These are phyloP conservation scores for Tephrocybe sp. DNA, from an alignment of 768 basidiomycete species.

Conservation along the genomic window DNA sequence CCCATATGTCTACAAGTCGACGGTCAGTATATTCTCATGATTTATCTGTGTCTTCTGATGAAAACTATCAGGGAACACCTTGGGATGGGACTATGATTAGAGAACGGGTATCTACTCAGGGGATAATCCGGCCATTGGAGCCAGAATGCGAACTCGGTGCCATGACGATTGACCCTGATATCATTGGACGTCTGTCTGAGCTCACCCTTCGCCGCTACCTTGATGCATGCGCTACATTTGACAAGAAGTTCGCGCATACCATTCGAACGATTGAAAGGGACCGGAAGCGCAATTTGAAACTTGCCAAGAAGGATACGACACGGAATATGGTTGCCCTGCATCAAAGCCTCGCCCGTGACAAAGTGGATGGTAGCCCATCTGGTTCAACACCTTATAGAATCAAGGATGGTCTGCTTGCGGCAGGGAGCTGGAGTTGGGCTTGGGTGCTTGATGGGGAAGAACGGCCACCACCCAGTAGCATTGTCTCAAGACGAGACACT, in stretches of 20 bases:
- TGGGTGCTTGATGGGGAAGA: slow-evolving; percentile 84
- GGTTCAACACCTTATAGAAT: slow-evolving; percentile 17
- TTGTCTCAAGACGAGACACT: slow-evolving; percentile 87
- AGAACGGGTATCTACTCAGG: slow-evolving; percentile 82
- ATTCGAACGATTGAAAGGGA: slow-evolving; percentile 59
- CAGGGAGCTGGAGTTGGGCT: slow-evolving; percentile 71
- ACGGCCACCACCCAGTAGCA: slow-evolving; percentile 87
- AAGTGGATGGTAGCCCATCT: slow-evolving; percentile 20
- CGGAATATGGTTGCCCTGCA: slow-evolving; percentile 51
- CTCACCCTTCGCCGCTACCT: slow-evolving; percentile 74
- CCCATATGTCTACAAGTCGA: slow-evolving; percentile 49
- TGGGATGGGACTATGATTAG: slow-evolving; percentile 76
- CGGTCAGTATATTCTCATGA: slow-evolving; percentile 31
- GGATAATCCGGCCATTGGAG: slow-evolving; percentile 82
- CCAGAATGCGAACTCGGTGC: slow-evolving; percentile 62
- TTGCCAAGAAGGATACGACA: slow-evolving; percentile 59
- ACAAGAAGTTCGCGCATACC: slow-evolving; percentile 62
- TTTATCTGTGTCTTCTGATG: not conserved
- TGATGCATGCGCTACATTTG: slow-evolving; percentile 54
- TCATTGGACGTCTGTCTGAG: slow-evolving; percentile 77
- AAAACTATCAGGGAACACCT: slow-evolving; percentile 27
- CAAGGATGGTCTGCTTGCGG: slow-evolving; percentile 37
- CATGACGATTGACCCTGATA: slow-evolving; percentile 58
- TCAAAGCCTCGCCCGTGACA: slow-evolving; percentile 29
- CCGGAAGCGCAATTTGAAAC: slow-evolving; percentile 62